Conservation (phyloP, 176 grass and related monocot genomes). For the barley (Hordeum vulgare) region DNA sequence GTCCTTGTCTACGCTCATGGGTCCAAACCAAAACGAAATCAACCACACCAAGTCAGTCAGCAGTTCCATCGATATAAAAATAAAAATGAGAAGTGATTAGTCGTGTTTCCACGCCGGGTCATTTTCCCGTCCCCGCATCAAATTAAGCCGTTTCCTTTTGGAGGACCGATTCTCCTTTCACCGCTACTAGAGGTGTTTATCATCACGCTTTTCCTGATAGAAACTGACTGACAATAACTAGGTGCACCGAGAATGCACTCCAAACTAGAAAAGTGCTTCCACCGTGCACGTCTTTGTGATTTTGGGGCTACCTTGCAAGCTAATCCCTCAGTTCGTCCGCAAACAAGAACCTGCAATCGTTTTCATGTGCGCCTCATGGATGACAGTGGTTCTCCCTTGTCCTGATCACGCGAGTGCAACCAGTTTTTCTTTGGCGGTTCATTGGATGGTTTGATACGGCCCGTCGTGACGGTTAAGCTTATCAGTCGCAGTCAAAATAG, state of each 20-base stretch:
- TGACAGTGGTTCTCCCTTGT: too few relatives aligned
- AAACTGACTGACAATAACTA: not conserved
- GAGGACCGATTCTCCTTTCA: not conserved
- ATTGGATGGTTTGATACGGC: too few relatives aligned
- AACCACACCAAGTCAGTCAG: not conserved
- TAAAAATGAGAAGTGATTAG: not conserved
- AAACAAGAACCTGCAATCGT: slow-evolving; percentile 28
- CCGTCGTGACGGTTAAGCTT: too few relatives aligned
- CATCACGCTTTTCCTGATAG: not conserved
- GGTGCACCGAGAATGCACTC: slow-evolving; percentile 4
- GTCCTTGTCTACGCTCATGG: not conserved
- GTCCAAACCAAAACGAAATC: not conserved
- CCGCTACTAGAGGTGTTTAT: not conserved
- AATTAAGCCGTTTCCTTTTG: not conserved
- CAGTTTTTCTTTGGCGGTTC: too few relatives aligned
- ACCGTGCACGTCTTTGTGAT: slow-evolving; percentile 23
- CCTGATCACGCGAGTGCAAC: too few relatives aligned
- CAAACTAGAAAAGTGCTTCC: not conserved
- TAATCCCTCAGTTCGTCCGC: slow-evolving; percentile 10
- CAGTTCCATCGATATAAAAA: not conserved
- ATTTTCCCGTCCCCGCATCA: slow-evolving; percentile 12
- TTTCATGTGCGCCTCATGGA: slow-evolving; percentile 18
- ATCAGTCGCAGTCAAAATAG: too few relatives aligned
- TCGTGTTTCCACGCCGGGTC: not conserved
- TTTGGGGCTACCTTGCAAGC: slow-evolving; percentile 28